Percentiles rank a stretch among this genome's conserved stretches.
phyloP scores from a whole-genome alignment of 805 yeast species.

The Candida parachauliodes region DNA sequence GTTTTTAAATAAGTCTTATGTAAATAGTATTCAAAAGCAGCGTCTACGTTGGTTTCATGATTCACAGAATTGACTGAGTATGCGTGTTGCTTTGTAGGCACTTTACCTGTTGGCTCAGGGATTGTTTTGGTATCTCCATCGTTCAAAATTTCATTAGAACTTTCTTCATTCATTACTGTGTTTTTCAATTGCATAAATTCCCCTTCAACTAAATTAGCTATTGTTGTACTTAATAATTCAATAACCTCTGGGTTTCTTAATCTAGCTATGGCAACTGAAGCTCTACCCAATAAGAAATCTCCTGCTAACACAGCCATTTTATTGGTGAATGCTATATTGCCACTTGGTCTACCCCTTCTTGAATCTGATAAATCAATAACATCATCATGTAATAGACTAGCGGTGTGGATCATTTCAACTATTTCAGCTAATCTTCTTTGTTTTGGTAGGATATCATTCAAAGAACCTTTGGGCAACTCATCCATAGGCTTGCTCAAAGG shows the following conservation, averaged over 20 bases:
- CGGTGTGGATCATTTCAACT: slow-evolving; percentile 98
- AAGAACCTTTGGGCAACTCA: slow-evolving; percentile 55
- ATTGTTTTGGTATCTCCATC: slow-evolving; percentile 42
- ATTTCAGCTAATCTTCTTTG: slow-evolving; percentile 95
- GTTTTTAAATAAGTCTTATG: slow-evolving; percentile 96
- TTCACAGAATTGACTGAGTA: slow-evolving; percentile 49
- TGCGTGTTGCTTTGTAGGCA: slow-evolving; percentile 59
- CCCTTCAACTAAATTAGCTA: slow-evolving; percentile 96
- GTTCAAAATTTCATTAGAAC: slow-evolving; percentile 37
- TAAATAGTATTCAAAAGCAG: slow-evolving; percentile 92
- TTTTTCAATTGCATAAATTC: slow-evolving; percentile 98
- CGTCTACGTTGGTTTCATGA: slow-evolving; percentile 65
- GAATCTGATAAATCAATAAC: slow-evolving; percentile 90
- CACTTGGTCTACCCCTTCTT: slow-evolving; percentile 86
- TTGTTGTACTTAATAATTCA: slow-evolving; percentile 90
- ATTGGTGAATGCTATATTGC: slow-evolving; percentile 90
- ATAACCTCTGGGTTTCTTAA: slow-evolving; percentile 95
- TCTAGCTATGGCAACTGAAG: slow-evolving; percentile 92
- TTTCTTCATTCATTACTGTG: slow-evolving; percentile 60
- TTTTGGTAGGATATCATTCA: slow-evolving; percentile 84
- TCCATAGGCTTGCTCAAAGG: slow-evolving; percentile 83
- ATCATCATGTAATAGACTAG: slow-evolving; percentile 92
- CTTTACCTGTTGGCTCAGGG: slow-evolving; percentile 60
- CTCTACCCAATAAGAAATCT: slow-evolving; percentile 91
- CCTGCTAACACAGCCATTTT: slow-evolving; percentile 98